Evolutionary conservation across 75 land plant species (phyloP), one percentile per base, ranked within the genome.

Genomic region (Sequoia sempervirens): DNA sequence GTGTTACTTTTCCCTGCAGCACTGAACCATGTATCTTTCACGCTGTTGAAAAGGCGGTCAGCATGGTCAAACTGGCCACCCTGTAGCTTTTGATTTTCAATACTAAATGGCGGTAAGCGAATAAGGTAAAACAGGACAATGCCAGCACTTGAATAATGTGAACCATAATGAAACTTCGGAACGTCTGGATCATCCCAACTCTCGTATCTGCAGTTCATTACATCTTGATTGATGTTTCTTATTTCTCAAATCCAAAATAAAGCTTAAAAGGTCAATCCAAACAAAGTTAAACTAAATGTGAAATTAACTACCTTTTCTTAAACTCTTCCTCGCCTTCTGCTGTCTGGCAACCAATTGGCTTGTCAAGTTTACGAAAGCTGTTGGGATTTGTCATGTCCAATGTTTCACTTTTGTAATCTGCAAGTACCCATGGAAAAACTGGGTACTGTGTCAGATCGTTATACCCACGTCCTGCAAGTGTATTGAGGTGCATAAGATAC

Each of bases 31-130:
- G 99, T 98, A 70, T 98, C 99, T 64, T 90, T 86, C 66, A 98
- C 79, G 79, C 96, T 98, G 86, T 93, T 98, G 83, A 95, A 98
- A 45, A 98, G 92, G 45, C 99, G 97, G 82, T 98, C 99, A 80
- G 99, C 99, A 91, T 98, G 99, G 88, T 98, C 99, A 91, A 98
- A 98, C 83, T 93, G 96, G 14, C 99, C 99, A 45, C 99, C 99
- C 87, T 98, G 99, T 30, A 98, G 85, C 89, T 92, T 93, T 80
- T 92, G 92, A 47, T 96, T 98, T 83, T 98, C 99, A 41, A 81
- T 53, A 88, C 97, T 96, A 75, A 98, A 96, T 9, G 99, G 99
- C 79, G 99, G 99, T 75, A 98, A 85, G 12, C 99, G 90, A 64
- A 98, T 79, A 41, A 98, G 97, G 86, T 98, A 98, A 72, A 96